Evolutionary conservation across 2,329 filamentous ascomycete species (phyloP).

Genomic region (Chrysoporthe austroafricana): DNA sequence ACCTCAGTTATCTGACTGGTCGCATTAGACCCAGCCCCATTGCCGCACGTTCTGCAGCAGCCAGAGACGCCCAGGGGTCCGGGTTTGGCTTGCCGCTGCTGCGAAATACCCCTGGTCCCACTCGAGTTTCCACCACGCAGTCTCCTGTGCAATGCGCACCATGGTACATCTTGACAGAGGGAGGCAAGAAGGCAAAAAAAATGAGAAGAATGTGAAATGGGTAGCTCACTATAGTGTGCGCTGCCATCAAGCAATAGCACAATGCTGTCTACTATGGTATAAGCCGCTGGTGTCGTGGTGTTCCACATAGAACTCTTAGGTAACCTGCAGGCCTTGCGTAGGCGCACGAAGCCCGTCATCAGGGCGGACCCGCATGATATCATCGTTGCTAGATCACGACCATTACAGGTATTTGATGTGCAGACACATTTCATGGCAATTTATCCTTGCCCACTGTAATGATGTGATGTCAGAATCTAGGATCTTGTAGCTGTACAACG

Average conservation of each 20-base stretch:
- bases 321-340: not conserved
- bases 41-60: not conserved
- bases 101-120: not conserved
- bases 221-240: not conserved
- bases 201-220: too few species aligned
- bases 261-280: not conserved
- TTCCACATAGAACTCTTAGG: not conserved
- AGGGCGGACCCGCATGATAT: conserved; percentile 8
- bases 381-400: conserved; percentile 2
- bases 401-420: too few species aligned
- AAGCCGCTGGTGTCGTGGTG: not conserved
- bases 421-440: not conserved
- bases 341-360: not conserved
- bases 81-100: not conserved
- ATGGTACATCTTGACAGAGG: not conserved
- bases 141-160: not conserved
- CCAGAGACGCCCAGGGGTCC: not conserved
- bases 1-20: not conserved
- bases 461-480: not conserved
- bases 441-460: not conserved
- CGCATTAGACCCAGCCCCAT: not conserved
- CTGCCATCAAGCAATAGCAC: not conserved
- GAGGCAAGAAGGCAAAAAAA: not conserved
- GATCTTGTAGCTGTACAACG: not conserved
- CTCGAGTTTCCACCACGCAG: not conserved